Evolutionary conservation across 495 filamentous ascomycete species (phyloP), one percentile per base, ranked within the genome.

Genomic region (Aspergillus incahuasiensis): DNA sequence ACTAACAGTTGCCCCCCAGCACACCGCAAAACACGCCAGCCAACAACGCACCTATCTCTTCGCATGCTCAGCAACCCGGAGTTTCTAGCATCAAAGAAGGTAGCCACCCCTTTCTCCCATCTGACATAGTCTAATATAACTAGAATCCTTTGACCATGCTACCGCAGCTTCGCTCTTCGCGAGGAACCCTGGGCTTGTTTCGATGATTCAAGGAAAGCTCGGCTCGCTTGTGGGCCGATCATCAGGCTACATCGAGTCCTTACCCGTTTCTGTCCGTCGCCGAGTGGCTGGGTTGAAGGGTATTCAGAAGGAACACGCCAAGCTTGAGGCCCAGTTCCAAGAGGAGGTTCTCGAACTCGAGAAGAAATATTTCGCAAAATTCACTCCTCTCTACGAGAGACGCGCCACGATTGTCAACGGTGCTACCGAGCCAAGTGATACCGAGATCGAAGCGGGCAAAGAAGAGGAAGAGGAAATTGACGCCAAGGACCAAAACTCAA

Each of bases 281-380:
- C 91, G 95, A 62, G 92, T 99, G 52, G 84, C 90, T 44, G 95
- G 95, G 56, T 77, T 99, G 32, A 97, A 97, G 77, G 95, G 92
- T 65, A 87, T 99, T 55, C 95, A 99, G 71, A 97, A 97, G 74
- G 95, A 97, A 62, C 95, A 99, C 75, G 86, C 92, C 48, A 96
- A 97, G 77, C 84, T 99, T 61, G 95, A 99, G 79, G 90, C 90
- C 52, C 86, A 96, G 71, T 96, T 97, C 73, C 95, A 99, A 71
- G 91, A 97, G 69, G 95, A 97, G 74, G 90, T 99, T 43, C 79
- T 99, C 59, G 85, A 96, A 69, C 82, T 99, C 19, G 95, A 99
- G 80, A 99, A 99, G 83, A 95, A 95, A 74, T 99, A 94, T 74
- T 97, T 99, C 59, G 88, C 87, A 68, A 97, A 97, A 75, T 99